Percentiles rank a stretch among this genome's conserved stretches.
phyloP scores from a whole-genome alignment of 2,329 filamentous ascomycete genomes.

The Penicillium hesseltinei region DNA sequence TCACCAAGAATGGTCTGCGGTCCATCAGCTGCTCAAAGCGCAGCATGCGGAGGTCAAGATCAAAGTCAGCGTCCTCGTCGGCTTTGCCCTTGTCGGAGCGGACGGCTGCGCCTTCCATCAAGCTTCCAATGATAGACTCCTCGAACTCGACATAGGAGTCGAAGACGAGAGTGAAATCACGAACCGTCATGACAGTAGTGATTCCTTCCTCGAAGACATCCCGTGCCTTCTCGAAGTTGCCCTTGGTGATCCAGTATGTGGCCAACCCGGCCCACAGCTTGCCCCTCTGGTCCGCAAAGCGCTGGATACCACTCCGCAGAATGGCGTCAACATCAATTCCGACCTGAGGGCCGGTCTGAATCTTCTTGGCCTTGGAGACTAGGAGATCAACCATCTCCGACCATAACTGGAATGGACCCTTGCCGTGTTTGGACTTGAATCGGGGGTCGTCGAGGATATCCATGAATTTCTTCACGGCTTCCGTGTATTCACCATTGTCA shows the following conservation, averaged over 20 bases:
- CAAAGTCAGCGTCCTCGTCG: conserved; percentile 84
- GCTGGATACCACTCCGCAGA: conserved; percentile 82
- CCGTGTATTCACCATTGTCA: conserved; percentile 79
- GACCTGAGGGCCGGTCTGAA: conserved; percentile 75
- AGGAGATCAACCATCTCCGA: conserved; percentile 94
- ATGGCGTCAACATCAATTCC: conserved; percentile 91
- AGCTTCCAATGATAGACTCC: conserved; percentile 84
- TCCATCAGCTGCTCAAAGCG: conserved; percentile 98
- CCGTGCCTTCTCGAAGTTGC: conserved; percentile 86
- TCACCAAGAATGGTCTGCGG: conserved; percentile 88
- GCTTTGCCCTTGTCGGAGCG: conserved; percentile 75
- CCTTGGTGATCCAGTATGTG: conserved; percentile 92
- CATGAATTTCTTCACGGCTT: conserved; percentile 89
- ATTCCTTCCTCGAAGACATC: conserved; percentile 96
- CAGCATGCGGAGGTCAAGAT: conserved; percentile 95
- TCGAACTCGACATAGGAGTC: conserved; percentile 97
- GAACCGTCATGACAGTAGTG: conserved; percentile 96
- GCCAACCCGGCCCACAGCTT: conserved; percentile 94
- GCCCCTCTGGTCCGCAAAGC: conserved; percentile 90
- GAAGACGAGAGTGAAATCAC: conserved; percentile 94
- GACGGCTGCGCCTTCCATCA: conserved; percentile 82
- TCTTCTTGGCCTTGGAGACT: conserved; percentile 82
- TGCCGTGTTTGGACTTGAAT: conserved; percentile 89
- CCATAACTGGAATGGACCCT: conserved; percentile 96
- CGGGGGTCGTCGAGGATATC: conserved; percentile 84